Evolutionary conservation across 768 basidiomycete genomes (phyloP), one percentile per base, ranked within the genome.

Genomic region (Cyathus striatus): DNA sequence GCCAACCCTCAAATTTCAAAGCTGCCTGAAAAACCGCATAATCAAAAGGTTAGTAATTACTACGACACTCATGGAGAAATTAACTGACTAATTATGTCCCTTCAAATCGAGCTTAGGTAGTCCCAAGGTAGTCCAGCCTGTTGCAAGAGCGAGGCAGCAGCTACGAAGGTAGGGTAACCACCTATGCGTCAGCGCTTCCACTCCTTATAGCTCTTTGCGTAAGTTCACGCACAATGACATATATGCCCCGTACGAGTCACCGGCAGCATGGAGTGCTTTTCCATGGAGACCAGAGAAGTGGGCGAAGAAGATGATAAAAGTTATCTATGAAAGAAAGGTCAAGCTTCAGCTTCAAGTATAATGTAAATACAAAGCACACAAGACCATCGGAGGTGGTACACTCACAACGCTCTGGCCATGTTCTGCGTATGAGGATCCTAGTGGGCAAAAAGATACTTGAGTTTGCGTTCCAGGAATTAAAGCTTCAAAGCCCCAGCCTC

Each of bases 301-400:
- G 49, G 88, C 82, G 50, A 89, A 86, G 64, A 90, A 89, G 42
- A 90, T 83, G 2, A n/a, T n/a, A n/a, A n/a, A n/a, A n/a, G n/a
- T n/a, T n/a, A n/a, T n/a, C n/a, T n/a, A n/a, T n/a, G 76, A 66
- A 41, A 90, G 67, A 61, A 90, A 90, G 0, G 86, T 81, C 38
- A 82, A 70, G 27, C 83, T 47, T 75, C 76, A 3, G 86, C 83
- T 0, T 87, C 89, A n/a, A 81, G 80, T 60, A 90, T 86, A 0
- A 88, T 86, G 0, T 83, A 9, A n/a, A 9, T 30, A 9, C n/a
- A n/a, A 9, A 30, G n/a, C 27, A 30, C n/a, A 30, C 27, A 30
- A 30, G 27, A n/a, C 27, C 27, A 30, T n/a, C 27, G 9, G 9
- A 9, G 27, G n/a, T n/a, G n/a, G 27, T 30, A 30, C 9, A 30